Conservation (phyloP, 2,329 filamentous ascomycete genomes). For the Penicillium brasilianum region DNA sequence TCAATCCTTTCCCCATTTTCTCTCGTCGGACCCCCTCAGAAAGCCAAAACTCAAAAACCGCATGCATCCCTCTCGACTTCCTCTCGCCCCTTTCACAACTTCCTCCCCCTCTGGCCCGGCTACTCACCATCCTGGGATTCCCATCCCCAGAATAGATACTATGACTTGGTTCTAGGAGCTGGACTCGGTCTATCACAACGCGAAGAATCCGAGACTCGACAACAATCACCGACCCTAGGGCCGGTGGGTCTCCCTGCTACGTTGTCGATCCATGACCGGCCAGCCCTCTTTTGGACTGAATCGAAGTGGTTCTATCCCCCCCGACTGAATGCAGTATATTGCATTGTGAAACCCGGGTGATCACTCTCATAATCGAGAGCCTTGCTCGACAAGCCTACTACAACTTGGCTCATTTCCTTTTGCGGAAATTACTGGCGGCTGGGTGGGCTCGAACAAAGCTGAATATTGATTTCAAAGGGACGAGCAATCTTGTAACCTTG, state of each 20-base stretch:
- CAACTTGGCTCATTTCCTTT: not conserved
- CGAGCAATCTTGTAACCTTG: constrained; percentile 1
- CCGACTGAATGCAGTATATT: constrained; percentile 13
- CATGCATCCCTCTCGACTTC: constrained; percentile 7
- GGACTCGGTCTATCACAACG: constrained; percentile 1
- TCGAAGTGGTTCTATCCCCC: constrained; percentile 7
- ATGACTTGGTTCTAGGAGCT: constrained; percentile 7
- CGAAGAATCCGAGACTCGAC: constrained; percentile 8
- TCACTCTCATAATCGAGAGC: constrained; percentile 1
- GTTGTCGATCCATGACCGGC: constrained; percentile 14
- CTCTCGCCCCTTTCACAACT: not conserved
- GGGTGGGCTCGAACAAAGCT: not conserved
- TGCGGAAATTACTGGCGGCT: constrained; percentile 12
- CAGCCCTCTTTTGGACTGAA: not conserved
- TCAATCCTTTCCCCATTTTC: not conserved
- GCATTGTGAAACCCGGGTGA: constrained; percentile 4
- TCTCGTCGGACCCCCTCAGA: not conserved
- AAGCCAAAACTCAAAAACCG: constrained; percentile 5
- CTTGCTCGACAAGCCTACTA: not conserved
- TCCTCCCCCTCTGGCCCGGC: not conserved
- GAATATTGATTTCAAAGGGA: not conserved
- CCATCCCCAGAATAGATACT: constrained; percentile 1
- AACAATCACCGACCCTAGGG: constrained; percentile 4
- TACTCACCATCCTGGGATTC: not conserved
- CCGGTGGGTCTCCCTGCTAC: constrained; percentile 9